A percentile compares a stretch with the other conserved stretches of the same genome.
These are phyloP conservation scores for Bigelowiella natans DNA, from an alignment of 78 protist genomes.

Conservation along the genomic window DNA sequence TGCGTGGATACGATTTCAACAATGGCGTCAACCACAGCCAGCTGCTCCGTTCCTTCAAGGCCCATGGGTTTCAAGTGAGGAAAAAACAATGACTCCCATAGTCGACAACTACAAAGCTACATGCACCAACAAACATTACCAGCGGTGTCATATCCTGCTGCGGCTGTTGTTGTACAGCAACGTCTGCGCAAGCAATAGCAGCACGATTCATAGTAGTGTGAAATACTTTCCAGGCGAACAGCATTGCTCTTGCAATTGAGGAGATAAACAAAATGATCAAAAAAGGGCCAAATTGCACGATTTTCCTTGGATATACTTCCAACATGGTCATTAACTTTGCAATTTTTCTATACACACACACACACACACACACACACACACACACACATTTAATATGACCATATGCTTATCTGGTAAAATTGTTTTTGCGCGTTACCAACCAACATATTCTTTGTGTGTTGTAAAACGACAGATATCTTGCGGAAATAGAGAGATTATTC, in stretches of 20 bases:
- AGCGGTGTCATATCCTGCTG: neutral
- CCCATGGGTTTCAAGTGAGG: constrained; percentile 90
- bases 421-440: neutral
- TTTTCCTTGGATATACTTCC: neutral
- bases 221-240: too few relatives aligned
- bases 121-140: too few relatives aligned
- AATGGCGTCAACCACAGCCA: constrained; percentile 44
- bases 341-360: neutral
- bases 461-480: neutral
- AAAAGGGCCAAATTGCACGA: neutral
- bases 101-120: too few relatives aligned
- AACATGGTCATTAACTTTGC: neutral
- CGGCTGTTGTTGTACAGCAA: neutral
- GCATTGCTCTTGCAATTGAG: too few relatives aligned
- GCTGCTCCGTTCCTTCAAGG: constrained; percentile 47
- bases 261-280: neutral
- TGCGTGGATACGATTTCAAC: constrained; percentile 59
- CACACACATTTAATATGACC: neutral
- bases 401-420: neutral
- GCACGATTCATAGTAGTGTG: too few relatives aligned
- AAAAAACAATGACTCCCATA: too few relatives aligned
- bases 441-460: neutral
- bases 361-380: neutral
- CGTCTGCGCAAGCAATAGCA: neutral
- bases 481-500: constrained; percentile 1